These are phyloP conservation scores for Cryphonectria parasitica DNA, from an alignment of 2,329 filamentous ascomycete genomes.

Conservation along the genomic window DNA sequence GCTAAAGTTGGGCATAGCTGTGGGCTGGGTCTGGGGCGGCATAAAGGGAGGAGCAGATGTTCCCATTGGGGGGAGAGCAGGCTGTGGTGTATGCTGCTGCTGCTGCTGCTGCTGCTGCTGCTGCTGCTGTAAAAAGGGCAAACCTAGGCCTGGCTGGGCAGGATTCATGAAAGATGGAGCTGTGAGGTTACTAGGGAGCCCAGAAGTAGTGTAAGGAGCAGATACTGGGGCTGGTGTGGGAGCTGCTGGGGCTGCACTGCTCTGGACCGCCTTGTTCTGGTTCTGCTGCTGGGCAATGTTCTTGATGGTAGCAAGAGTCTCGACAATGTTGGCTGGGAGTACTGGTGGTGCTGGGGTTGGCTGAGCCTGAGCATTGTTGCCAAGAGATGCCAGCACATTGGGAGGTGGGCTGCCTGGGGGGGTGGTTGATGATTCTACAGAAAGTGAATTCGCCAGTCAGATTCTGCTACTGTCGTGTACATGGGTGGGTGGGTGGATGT, in stretches of 20 bases:
- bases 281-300: conserved; percentile 81
- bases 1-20: conserved; percentile 36
- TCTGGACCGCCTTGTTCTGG: conserved; percentile 50
- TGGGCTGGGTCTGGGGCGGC: conserved; percentile 39
- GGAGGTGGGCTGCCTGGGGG: conserved; percentile 66
- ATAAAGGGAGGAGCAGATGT: conserved; percentile 44
- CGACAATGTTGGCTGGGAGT: conserved; percentile 66
- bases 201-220: conserved; percentile 36
- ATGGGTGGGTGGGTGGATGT: too few species aligned
- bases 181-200: conserved; percentile 35
- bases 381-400: conserved; percentile 47
- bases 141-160: conserved; percentile 31
- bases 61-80: conserved; percentile 63
- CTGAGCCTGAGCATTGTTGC: conserved; percentile 30
- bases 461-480: conserved; percentile 34
- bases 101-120: conserved; percentile 23
- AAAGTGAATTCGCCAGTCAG: conserved; percentile 43
- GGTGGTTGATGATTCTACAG: conserved; percentile 70
- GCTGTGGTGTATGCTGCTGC: conserved; percentile 42
- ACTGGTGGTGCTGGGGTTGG: conserved; percentile 45
- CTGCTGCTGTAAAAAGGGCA: conserved; percentile 32
- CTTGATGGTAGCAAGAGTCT: conserved; percentile 77
- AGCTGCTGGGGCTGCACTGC: conserved; percentile 37
- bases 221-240: conserved; percentile 37
- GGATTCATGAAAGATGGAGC: conserved; percentile 31